phyloP scores from a whole-genome alignment of 2,329 filamentous ascomycete species.

The Bretziella fagacearum region DNA sequence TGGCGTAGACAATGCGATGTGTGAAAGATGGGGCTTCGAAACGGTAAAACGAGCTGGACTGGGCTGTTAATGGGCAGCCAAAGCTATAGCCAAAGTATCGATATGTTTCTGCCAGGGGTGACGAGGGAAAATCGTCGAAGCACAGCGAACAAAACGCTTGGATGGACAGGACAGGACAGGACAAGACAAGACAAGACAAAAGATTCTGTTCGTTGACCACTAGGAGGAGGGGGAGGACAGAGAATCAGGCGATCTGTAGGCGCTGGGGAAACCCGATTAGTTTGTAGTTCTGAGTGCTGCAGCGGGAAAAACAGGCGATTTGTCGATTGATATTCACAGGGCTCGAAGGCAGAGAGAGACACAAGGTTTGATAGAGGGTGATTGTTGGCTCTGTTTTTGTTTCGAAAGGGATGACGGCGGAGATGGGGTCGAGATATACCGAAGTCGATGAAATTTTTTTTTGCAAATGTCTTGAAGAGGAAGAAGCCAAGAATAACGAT shows the following conservation, averaged over 20 bases:
- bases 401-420: not conserved
- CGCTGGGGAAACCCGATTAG: not conserved
- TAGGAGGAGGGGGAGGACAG: not conserved
- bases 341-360: not conserved
- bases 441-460: not conserved
- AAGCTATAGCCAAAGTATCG: not conserved
- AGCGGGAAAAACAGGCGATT: not conserved
- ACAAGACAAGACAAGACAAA: no score
- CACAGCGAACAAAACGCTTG: constrained; percentile 1
- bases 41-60: not conserved
- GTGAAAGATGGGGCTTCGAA: not conserved
- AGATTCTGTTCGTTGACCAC: not conserved
- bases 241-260: not conserved
- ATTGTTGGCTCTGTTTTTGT: not conserved
- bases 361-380: not conserved
- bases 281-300: not conserved
- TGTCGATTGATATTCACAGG: constrained; percentile 3
- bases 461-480: not conserved
- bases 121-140: not conserved
- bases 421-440: not conserved
- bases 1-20: not conserved
- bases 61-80: not conserved
- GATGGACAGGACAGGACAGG: no score
- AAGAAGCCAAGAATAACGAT: not conserved
- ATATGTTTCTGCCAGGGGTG: not conserved